Conservation (phyloP, 2,329 filamentous ascomycete genomes). For the Fusarium keratoplasticum region DNA sequence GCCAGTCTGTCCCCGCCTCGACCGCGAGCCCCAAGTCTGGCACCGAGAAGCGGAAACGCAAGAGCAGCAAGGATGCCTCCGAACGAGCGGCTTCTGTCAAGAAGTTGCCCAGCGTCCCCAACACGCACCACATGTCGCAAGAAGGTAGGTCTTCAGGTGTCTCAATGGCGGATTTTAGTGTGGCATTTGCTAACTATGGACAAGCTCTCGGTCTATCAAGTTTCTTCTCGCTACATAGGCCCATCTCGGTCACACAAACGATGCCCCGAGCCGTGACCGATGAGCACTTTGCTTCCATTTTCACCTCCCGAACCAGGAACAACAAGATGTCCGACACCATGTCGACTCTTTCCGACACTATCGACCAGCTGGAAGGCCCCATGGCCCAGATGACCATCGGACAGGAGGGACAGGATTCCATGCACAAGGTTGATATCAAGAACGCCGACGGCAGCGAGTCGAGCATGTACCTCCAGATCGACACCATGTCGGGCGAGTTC, state of each 20-base stretch:
- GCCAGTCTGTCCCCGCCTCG: conserved; percentile 61
- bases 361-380: conserved; percentile 69
- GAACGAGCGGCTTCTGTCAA: conserved; percentile 59
- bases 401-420: conserved; percentile 57
- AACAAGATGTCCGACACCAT: conserved; percentile 71
- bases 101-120: conserved; percentile 79
- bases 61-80: conserved; percentile 63
- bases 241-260: conserved; percentile 87
- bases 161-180: not conserved
- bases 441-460: conserved; percentile 68
- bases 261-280: conserved; percentile 79
- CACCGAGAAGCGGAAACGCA: conserved; percentile 69
- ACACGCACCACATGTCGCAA: conserved; percentile 77
- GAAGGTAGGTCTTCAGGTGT: conserved; percentile 62
- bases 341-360: conserved; percentile 71
- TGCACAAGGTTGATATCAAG: conserved; percentile 64
- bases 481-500: conserved; percentile 77
- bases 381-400: conserved; percentile 65
- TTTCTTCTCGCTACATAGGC: conserved; percentile 96
- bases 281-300: conserved; percentile 87
- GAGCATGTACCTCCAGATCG: conserved; percentile 73
- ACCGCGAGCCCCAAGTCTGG: conserved; percentile 56
- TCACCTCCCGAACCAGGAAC: conserved; percentile 67
- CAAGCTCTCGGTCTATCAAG: conserved; percentile 87
- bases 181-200: conserved; percentile 30